Base-by-base conservation (phyloP, 352 stramenopile genomes). In the Pythium myriotylum region DNA sequence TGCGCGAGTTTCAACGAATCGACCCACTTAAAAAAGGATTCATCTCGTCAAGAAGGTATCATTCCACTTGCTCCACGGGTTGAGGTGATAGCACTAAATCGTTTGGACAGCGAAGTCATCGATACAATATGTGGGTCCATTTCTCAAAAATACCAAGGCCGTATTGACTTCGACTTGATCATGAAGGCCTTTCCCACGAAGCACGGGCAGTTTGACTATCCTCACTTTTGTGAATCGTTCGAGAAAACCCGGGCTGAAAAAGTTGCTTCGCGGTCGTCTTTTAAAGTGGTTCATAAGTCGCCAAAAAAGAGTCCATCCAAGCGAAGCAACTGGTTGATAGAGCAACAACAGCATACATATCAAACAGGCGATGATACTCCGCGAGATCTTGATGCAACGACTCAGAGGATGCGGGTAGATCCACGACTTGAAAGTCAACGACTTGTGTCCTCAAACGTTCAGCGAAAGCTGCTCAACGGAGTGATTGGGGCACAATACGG, bases 401-500 rank as follows among this genome's bases (percentile, higher is more conserved):
- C 72, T 1, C 54, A 22, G 4, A 53, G 19, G 13, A 84, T 89
- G 24, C 77, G 76, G 4, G 64, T 88, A 0, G 78, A 88, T 40
- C 61, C 67, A 16, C 72, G 76, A 12, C 50, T 90, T 3, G 78
- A 88, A 50, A 70, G 65, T 0, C 81, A 88, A 48, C 68, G 76
- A 0, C 33, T 86, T 17, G 49, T 85, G 2, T 73, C 67, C 39
- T 62, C 76, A 20, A 81, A 72, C 33, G 76, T 88, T 45, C 78
- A 78, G 5, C 68, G 67, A 13, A 90, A 90, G 60, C 62, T 88
- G 9, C 62, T 88, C 10, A 72, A 59, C 13, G 80, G 80, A 0
- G 52, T 86, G 4, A 42, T 77, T 26, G 67, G 73, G 3, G 29
- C 59, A 6, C 58, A 73, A 2, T 57, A 47, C 1, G 50, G 81